Conservation (phyloP, 2,329 filamentous ascomycete species). For the Chrysoporthe deuterocubensis region DNA sequence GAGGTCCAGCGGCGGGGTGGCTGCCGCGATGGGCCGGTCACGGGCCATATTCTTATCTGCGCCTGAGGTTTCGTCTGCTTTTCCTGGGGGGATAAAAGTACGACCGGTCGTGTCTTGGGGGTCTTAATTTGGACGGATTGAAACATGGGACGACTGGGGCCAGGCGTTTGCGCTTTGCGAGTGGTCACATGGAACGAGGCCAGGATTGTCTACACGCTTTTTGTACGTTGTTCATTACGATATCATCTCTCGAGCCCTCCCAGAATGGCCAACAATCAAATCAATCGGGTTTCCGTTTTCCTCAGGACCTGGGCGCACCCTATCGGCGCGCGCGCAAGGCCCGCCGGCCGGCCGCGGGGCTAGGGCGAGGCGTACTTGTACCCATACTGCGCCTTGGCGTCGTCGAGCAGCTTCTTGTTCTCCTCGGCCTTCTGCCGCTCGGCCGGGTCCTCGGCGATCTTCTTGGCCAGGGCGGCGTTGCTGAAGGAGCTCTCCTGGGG, state of each 20-base stretch:
- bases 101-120: slow-evolving; percentile 15
- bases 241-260: slow-evolving; percentile 10
- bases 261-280: background rate
- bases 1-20: background rate
- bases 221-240: slow-evolving; percentile 21
- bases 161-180: slow-evolving; percentile 25
- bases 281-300: background rate
- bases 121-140: slow-evolving; percentile 17
- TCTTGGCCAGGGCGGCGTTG: slow-evolving; percentile 47
- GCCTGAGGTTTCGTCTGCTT: background rate
- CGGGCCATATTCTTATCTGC: background rate
- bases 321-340: background rate
- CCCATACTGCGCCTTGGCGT: slow-evolving; percentile 50
- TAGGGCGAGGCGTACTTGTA: slow-evolving; percentile 53
- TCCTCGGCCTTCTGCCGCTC: slow-evolving; percentile 51
- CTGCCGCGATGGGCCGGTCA: background rate
- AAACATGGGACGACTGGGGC: slow-evolving; percentile 19
- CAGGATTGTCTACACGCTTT: slow-evolving; percentile 16
- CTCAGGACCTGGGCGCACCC: background rate
- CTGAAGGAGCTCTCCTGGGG: slow-evolving; percentile 49
- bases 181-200: slow-evolving; percentile 23
- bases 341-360: background rate
- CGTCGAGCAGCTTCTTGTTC: slow-evolving; percentile 39
- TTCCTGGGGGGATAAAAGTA: slow-evolving; percentile 14
- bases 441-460: slow-evolving; percentile 47